A percentile compares a stretch with the other conserved stretches of the same genome.
phyloP scores from a whole-genome alignment of 2,329 filamentous ascomycete species.

The Penicillium sp. region DNA sequence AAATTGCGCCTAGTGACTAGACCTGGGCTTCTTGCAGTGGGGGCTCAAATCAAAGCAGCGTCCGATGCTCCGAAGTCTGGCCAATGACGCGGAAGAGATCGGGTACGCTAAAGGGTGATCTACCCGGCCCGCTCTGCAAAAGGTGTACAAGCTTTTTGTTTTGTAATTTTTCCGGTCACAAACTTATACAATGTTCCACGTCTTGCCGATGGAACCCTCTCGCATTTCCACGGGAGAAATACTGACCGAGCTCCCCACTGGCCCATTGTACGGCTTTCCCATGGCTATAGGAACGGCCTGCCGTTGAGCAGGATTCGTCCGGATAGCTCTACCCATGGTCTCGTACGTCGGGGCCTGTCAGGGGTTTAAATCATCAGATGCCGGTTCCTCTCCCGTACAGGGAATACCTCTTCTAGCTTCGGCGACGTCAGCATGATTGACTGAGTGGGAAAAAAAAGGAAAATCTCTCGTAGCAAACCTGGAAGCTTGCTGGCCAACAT shows the following conservation, averaged over 20 bases:
- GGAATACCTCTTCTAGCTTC: not conserved
- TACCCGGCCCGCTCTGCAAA: constrained; percentile 7
- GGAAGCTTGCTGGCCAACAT: not conserved
- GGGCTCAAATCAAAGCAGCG: not conserved
- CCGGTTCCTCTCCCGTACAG: not conserved
- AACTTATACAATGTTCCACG: constrained; percentile 3
- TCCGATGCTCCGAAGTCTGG: not conserved
- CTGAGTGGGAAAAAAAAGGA: not conserved
- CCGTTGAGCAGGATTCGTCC: constrained; percentile 4
- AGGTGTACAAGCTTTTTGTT: constrained; percentile 4
- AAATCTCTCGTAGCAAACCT: not conserved
- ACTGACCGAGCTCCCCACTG: constrained; percentile 1
- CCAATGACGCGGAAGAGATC: constrained; percentile 4
- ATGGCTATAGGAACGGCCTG: constrained; percentile 8
- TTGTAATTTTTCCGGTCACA: not conserved
- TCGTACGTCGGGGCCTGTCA: constrained; percentile 25
- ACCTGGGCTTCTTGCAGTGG: too few relatives aligned
- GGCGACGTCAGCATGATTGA: constrained; percentile 38
- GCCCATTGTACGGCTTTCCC: not conserved
- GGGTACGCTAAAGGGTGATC: constrained; percentile 2
- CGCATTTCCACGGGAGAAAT: constrained; percentile 10
- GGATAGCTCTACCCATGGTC: constrained; percentile 15
- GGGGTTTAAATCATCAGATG: constrained; percentile 10
- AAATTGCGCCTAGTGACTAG: not conserved
- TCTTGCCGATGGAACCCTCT: constrained; percentile 12